These are phyloP conservation scores for Symbiodinium pilosum DNA, from an alignment of 73 alveolate species.

Conservation along the genomic window DNA sequence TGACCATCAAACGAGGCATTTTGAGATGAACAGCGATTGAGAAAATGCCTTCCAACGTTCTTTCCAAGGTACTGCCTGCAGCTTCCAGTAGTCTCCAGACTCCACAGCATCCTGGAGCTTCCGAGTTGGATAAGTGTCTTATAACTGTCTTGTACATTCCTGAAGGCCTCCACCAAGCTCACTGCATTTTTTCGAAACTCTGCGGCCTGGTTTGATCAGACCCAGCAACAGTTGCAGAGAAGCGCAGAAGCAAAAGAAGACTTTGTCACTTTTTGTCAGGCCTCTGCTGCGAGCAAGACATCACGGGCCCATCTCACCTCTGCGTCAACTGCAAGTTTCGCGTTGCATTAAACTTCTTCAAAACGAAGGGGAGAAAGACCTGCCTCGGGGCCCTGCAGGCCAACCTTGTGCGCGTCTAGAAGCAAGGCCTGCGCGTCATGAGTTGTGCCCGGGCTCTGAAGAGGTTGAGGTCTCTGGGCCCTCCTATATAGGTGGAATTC, in stretches of 20 bases:
- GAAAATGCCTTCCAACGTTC: not conserved
- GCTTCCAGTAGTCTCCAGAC: constrained; percentile 88
- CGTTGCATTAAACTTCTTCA: not conserved
- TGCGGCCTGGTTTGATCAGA: constrained; percentile 23
- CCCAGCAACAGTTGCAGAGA: not conserved
- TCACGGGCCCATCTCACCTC: constrained; percentile 92
- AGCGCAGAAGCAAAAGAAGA: not conserved
- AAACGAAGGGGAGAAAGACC: not conserved
- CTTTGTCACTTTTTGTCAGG: not conserved
- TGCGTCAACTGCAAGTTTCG: no score
- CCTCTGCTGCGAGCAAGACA: constrained; percentile 77
- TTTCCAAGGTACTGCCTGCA: constrained; percentile 34
- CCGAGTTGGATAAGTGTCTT: not conserved
- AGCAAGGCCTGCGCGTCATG: constrained; percentile 68
- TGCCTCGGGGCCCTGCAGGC: constrained; percentile 89
- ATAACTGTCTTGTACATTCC: not conserved
- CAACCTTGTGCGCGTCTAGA: constrained; percentile 70
- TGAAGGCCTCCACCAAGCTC: constrained; percentile 64
- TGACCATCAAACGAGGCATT: not conserved
- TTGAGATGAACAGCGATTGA: not conserved
- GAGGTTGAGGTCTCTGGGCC: not conserved
- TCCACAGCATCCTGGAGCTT: constrained; percentile 54
- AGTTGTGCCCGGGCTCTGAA: not conserved
- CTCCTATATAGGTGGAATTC: not conserved
- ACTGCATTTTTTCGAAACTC: constrained; percentile 53